Conservation (phyloP, 225 moss, liverwort and hornwort genomes). For the Marchantia paleacea region DNA sequence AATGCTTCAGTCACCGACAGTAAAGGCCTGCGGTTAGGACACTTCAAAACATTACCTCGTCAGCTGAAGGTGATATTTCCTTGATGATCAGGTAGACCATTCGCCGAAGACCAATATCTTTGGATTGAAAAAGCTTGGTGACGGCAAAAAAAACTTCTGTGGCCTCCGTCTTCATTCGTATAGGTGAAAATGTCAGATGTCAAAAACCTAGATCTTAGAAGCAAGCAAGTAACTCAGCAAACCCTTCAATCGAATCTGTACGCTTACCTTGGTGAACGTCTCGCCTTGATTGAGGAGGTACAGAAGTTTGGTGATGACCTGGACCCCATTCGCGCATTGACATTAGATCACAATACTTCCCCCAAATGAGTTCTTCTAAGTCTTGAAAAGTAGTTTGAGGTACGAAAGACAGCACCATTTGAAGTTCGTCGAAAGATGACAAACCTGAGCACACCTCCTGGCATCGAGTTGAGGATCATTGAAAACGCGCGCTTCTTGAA, state of each 20-base stretch:
- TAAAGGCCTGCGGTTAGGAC: not conserved
- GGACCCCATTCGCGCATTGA: constrained; percentile 7
- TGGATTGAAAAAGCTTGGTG: constrained; percentile 85
- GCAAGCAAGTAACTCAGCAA: not conserved
- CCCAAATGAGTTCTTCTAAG: not conserved
- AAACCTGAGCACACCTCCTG: constrained; percentile 81
- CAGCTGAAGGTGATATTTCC: constrained; percentile 77
- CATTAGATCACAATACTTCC: not conserved
- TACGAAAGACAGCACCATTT: not conserved
- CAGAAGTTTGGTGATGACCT: constrained; percentile 90
- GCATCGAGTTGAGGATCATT: constrained; percentile 89
- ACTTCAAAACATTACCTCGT: constrained; percentile 45
- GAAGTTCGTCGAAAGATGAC: not conserved
- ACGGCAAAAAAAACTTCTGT: constrained; percentile 88
- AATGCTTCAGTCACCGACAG: not conserved
- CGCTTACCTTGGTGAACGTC: constrained; percentile 66
- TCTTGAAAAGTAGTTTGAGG: not conserved
- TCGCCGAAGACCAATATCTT: constrained; percentile 75
- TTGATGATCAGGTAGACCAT: constrained; percentile 91
- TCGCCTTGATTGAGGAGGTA: constrained; percentile 90
- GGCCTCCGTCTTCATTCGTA: constrained; percentile 62
- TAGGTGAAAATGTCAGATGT: not conserved
- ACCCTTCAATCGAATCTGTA: not conserved
- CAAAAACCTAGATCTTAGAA: constrained; percentile 11
- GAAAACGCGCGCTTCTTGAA: constrained; percentile 85